phyloP scores from a whole-genome alignment of 2,329 filamentous ascomycete species.

The Phialocephala sp. region DNA sequence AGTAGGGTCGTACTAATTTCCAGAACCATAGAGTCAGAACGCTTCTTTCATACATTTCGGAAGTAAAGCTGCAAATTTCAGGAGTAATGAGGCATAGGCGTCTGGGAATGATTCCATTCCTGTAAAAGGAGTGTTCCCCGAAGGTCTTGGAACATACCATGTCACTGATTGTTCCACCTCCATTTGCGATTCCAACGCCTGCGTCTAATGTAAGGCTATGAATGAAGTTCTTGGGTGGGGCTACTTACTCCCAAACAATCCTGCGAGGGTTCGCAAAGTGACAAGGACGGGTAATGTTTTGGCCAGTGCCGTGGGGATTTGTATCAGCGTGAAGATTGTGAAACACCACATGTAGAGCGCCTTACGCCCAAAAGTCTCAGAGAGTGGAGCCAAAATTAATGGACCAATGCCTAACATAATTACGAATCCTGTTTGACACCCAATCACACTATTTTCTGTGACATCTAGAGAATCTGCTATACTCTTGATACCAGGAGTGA shows the following conservation, averaged over 20 bases:
- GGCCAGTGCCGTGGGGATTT: conserved; percentile 58
- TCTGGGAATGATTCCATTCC: no score
- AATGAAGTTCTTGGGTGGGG: background rate
- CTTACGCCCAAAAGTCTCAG: conserved; percentile 36
- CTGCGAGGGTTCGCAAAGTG: conserved; percentile 61
- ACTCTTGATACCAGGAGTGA: conserved; percentile 55
- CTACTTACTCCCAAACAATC: conserved; percentile 35
- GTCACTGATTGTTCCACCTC: conserved; percentile 56
- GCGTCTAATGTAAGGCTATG: background rate
- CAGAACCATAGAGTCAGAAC: no score
- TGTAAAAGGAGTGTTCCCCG: no score
- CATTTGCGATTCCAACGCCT: conserved; percentile 54
- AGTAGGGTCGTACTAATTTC: conserved; percentile 45
- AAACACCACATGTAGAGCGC: conserved; percentile 48
- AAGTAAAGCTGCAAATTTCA: no score
- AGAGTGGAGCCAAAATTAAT: conserved; percentile 30
- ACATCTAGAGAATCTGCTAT: conserved; percentile 54
- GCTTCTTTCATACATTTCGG: no score
- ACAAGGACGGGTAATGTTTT: conserved; percentile 56
- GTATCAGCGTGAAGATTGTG: conserved; percentile 43
- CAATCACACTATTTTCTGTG: conserved; percentile 58
- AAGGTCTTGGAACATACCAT: conserved; percentile 42
- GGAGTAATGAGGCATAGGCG: no score
- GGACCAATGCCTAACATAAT: conserved; percentile 32
- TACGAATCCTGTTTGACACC: conserved; percentile 53